Base-by-base conservation (phyloP, 2,329 filamentous ascomycete species). In the Davidsoniella neocaledoniae region DNA sequence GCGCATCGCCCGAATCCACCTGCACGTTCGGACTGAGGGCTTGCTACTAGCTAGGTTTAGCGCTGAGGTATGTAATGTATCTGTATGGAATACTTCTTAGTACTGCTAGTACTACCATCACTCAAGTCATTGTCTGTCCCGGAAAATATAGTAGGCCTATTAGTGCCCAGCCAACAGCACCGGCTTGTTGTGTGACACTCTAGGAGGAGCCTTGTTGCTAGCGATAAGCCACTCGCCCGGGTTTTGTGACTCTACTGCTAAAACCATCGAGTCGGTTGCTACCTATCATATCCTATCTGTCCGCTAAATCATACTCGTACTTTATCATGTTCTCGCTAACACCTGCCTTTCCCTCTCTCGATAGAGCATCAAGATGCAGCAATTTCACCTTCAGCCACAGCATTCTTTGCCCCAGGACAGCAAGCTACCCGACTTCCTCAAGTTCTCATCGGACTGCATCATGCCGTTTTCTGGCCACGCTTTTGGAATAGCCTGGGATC, bases 21-120 rank as follows among this genome's bases (percentile, higher is more conserved):
- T 87, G 53, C 85, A 80, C 2, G 83, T 87, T 58, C 71, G 82
- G 37, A 76, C 87, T 55, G 83, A 83, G 14, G 82, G 82, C 1
- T 73, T 83, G 56, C 79, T 83, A 41, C 69, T 82, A 43, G 82
- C 83, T 2, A 77, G 78, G 56, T 71, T 87, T 51, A 72, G 75
- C 3, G 78, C 86, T 61, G 82, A 86, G 68, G 76, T 83, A 66
- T 55, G 66, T 51, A 49, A 49, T 19, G 1, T 43, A 14, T 21
- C 10, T 23, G 21, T 23, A 9, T 33, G 12, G 8, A 33, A 12
- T 10, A 33, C 9, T 33, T 4, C 8, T 33, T 33, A 2, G 29
- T 33, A 3, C 29, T 33, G 8, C 2, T 33, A 12, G 12, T 9
- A 33, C 29, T 12, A 33, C 29, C 29, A 12, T 9, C 29, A 33